Conservation (phyloP, 345 rosid species). For the Citrus trifoliata region DNA sequence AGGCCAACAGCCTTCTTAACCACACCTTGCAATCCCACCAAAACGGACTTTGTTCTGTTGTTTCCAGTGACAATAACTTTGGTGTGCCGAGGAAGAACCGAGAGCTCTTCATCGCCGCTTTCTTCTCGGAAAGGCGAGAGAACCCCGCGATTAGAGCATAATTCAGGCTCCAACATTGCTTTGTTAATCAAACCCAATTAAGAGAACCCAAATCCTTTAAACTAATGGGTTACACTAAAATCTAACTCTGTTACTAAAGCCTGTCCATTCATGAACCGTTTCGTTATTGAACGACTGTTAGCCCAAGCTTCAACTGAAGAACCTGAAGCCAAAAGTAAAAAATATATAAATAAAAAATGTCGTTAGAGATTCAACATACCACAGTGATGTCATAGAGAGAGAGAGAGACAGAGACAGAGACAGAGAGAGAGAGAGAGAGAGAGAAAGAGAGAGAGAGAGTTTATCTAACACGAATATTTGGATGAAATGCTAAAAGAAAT, state of each 20-base stretch:
- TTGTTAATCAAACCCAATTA: background rate
- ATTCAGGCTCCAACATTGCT: conserved; percentile 44
- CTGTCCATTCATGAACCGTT: background rate
- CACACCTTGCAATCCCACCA: conserved; percentile 70
- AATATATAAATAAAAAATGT: background rate
- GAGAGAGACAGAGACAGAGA: conserved; percentile 21
- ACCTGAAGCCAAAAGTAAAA: conserved; percentile 20
- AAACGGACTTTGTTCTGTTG: conserved; percentile 64
- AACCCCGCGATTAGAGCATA: conserved; percentile 42
- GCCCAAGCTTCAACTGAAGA: conserved; percentile 15
- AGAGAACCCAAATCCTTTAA: background rate
- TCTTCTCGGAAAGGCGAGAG: conserved; percentile 54
- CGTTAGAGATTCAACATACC: background rate
- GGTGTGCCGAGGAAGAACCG: conserved; percentile 71
- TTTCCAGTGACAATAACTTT: conserved; percentile 70
- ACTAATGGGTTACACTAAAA: background rate
- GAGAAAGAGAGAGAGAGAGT: conserved; percentile 6
- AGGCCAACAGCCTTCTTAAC: conserved; percentile 80
- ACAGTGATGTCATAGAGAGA: background rate
- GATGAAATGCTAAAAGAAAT: conserved; percentile 22
- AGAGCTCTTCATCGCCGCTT: conserved; percentile 65
- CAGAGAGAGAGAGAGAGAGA: conserved; percentile 17
- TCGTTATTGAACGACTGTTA: background rate
- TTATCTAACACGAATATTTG: conserved; percentile 27
- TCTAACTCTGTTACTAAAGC: background rate